A percentile compares a stretch with the other conserved stretches of the same genome.
Evolutionary conservation across 257 asterid genomes (phyloP).

Genomic region (Linaria vulgaris): DNA sequence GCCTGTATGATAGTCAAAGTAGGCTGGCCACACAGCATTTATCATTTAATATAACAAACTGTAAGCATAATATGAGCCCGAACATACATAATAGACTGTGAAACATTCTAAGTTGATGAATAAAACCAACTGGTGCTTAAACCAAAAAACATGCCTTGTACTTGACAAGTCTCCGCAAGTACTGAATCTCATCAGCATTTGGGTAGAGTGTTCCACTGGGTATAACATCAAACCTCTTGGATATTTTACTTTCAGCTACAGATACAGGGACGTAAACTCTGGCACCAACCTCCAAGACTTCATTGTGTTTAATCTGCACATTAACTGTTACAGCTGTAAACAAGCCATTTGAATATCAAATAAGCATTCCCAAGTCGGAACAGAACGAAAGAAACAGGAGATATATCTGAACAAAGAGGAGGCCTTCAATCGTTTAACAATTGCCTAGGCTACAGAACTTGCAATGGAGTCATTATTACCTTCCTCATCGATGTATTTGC

Average conservation of each 20-base stretch:
- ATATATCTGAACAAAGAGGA: no score
- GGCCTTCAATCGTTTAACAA: background rate
- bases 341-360: constrained; percentile 8
- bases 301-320: constrained; percentile 66
- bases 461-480: constrained; percentile 42
- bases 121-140: constrained; percentile 4
- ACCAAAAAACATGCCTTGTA: constrained; percentile 59
- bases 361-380: background rate
- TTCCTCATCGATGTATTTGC: constrained; percentile 44
- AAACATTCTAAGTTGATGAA: no score
- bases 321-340: constrained; percentile 19
- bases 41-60: constrained; percentile 1
- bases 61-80: no score
- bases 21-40: background rate
- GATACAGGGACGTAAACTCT: constrained; percentile 71
- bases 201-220: constrained; percentile 84
- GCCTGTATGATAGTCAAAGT: background rate
- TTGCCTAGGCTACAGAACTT: background rate
- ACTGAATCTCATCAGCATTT: constrained; percentile 93
- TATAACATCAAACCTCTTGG: constrained; percentile 82
- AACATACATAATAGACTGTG: no score
- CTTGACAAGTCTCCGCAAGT: constrained; percentile 75
- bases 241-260: constrained; percentile 66
- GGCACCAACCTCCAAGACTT: constrained; percentile 64
- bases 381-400: no score